Conservation (phyloP, 257 asterid species). For the Penstemon eatonii region DNA sequence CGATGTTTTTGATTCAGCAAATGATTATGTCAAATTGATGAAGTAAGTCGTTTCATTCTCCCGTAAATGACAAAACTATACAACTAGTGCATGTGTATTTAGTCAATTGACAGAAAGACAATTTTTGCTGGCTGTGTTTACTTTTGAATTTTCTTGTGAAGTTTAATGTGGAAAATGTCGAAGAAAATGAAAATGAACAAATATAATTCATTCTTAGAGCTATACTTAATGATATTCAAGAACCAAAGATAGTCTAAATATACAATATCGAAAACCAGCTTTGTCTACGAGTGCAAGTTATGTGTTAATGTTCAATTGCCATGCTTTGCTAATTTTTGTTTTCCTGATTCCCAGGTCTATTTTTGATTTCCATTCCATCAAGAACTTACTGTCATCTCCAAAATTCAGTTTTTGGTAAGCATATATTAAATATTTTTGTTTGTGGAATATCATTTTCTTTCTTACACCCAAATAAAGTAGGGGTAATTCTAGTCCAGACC, state of each 20-base stretch:
- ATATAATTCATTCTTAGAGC: no score
- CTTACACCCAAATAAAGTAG: neutral
- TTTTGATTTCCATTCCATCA: conserved; percentile 82
- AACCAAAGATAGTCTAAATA: neutral
- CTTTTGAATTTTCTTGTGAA: no score
- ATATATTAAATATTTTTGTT: conserved; percentile 5
- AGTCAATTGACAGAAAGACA: conserved; percentile 6
- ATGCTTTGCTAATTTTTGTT: conserved; percentile 22
- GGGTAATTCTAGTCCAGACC: no score
- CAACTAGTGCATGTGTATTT: neutral
- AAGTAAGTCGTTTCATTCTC: conserved; percentile 59
- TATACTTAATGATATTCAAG: no score
- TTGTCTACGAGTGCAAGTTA: conserved; percentile 4
- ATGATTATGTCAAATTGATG: conserved; percentile 90
- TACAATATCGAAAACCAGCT: conserved; percentile 8
- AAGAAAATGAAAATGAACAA: no score
- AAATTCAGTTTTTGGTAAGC: conserved; percentile 86
- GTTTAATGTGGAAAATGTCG: no score
- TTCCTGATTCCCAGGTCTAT: conserved; percentile 62
- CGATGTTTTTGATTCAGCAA: conserved; percentile 91
- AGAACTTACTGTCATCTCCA: conserved; percentile 75
- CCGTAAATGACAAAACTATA: conserved; percentile 1
- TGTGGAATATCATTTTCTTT: conserved; percentile 7
- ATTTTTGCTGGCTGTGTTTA: neutral
- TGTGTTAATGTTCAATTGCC: conserved; percentile 14